Conservation (phyloP, 805 yeast genomes). For the Danielia reshetovae region DNA sequence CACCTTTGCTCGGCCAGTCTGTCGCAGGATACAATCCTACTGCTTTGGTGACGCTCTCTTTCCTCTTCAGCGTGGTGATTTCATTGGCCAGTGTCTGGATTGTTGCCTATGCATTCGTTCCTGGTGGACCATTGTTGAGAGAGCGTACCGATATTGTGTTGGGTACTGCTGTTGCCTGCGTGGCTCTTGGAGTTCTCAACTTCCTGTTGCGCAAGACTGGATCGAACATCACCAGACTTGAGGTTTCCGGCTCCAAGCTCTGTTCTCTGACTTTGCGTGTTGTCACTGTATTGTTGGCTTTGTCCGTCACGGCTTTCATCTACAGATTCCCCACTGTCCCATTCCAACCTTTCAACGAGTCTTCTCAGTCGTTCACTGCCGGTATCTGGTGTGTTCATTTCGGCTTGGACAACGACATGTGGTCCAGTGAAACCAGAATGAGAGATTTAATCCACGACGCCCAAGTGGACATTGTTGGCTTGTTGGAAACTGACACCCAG, state of each 20-base stretch:
- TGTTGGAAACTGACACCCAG: constrained; percentile 91
- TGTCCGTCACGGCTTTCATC: constrained; percentile 54
- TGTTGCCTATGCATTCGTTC: constrained; percentile 98
- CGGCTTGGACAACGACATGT: constrained; percentile 95
- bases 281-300: constrained; percentile 43
- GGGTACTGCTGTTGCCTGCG: constrained; percentile 47
- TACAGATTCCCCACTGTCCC: constrained; percentile 62
- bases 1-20: constrained; percentile 58
- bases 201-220: constrained; percentile 26
- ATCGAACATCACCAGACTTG: constrained; percentile 20
- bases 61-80: constrained; percentile 48
- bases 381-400: constrained; percentile 99
- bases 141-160: constrained; percentile 83
- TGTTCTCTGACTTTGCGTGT: constrained; percentile 26
- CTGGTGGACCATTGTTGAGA: constrained; percentile 83
- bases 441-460: constrained; percentile 75
- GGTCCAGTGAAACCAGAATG: constrained; percentile 95
- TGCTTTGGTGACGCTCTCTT: constrained; percentile 45
- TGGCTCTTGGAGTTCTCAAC: constrained; percentile 51
- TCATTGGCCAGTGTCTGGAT: constrained; percentile 90
- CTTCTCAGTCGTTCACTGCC: constrained; percentile 75
- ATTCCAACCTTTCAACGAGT: constrained; percentile 45
- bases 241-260: constrained; percentile 15
- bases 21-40: constrained; percentile 55
- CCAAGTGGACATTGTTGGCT: constrained; percentile 86